Conservation (phyloP, 805 yeast genomes). For the Candida piceae region DNA sequence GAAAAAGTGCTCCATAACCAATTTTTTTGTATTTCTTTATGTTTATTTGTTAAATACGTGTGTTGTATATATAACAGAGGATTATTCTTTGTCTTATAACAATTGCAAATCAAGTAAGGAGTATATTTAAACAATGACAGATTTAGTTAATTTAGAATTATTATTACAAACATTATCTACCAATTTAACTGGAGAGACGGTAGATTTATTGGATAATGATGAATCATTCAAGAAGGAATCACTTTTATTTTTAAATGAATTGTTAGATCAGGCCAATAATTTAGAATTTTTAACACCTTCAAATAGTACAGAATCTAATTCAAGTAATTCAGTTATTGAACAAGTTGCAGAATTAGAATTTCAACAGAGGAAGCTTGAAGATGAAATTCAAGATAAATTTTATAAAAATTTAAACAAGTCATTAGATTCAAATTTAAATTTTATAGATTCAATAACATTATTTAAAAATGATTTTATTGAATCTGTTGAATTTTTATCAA, state of each 20-base stretch:
- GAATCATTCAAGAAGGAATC: slow-evolving; percentile 31
- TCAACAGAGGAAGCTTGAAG: slow-evolving; percentile 43
- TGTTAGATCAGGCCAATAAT: slow-evolving; percentile 39
- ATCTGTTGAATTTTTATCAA: slow-evolving; percentile 27
- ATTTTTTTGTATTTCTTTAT: too few species aligned
- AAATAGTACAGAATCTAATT: too few species aligned
- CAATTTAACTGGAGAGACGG: slow-evolving; percentile 24
- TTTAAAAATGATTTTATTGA: slow-evolving; percentile 31
- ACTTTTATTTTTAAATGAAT: slow-evolving; percentile 29
- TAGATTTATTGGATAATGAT: slow-evolving; percentile 19
- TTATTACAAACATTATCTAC: slow-evolving; percentile 33
- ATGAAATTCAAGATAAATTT: slow-evolving; percentile 37
- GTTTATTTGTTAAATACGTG: too few species aligned
- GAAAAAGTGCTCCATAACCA: too few species aligned
- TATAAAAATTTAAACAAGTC: slow-evolving; percentile 41
- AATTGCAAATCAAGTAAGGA: too few species aligned
- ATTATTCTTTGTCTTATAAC: neutral
- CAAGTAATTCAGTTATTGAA: slow-evolving; percentile 56
- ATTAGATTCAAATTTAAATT: slow-evolving; percentile 32
- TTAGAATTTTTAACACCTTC: too few species aligned
- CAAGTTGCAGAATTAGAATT: slow-evolving; percentile 73
- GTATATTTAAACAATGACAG: slow-evolving; percentile 3
- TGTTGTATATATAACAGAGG: too few species aligned
- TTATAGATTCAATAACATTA: slow-evolving; percentile 29
- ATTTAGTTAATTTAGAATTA: slow-evolving; percentile 19